These are phyloP conservation scores for Neonectria faginata DNA, from an alignment of 2,329 filamentous ascomycete species.

Conservation along the genomic window DNA sequence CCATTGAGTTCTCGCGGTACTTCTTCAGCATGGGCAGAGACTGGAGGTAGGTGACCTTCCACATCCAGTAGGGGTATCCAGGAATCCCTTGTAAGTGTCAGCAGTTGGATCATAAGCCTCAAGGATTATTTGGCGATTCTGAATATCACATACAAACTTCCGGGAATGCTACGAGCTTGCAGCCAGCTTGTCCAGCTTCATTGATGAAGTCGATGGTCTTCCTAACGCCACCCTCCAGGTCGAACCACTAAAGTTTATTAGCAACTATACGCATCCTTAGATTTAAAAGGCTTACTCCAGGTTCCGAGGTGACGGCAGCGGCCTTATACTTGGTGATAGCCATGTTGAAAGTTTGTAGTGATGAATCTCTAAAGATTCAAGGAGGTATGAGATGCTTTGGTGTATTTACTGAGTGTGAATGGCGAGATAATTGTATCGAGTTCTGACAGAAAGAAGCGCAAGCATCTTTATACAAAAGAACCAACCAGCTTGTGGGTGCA, in stretches of 20 bases:
- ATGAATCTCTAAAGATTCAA: slow-evolving; percentile 9
- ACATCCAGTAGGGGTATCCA: slow-evolving; percentile 63
- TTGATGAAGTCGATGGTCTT: slow-evolving; percentile 69
- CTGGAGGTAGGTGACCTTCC: slow-evolving; percentile 48
- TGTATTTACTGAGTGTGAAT: slow-evolving; percentile 6
- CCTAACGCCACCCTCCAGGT: slow-evolving; percentile 63
- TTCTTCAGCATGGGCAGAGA: slow-evolving; percentile 49
- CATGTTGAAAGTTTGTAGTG: slow-evolving; percentile 14
- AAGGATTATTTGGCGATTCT: not conserved
- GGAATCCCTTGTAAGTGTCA: slow-evolving; percentile 55
- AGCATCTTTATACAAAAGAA: slow-evolving; percentile 5
- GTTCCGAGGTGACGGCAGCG: slow-evolving; percentile 23
- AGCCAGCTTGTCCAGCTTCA: slow-evolving; percentile 64
- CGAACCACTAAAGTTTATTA: slow-evolving; percentile 50
- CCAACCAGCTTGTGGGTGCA: not conserved
- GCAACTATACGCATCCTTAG: not conserved
- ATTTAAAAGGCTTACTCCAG: slow-evolving; percentile 6
- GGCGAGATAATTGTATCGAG: not conserved
- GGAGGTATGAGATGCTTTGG: not conserved
- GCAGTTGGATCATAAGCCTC: not conserved
- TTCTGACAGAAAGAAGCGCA: not conserved
- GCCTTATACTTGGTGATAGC: slow-evolving; percentile 26
- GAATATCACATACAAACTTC: slow-evolving; percentile 55
- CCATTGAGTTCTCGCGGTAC: slow-evolving; percentile 54
- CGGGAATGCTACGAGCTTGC: slow-evolving; percentile 66